A percentile compares a stretch with the other conserved stretches of the same genome.
phyloP scores from a whole-genome alignment of 768 basidiomycete species.

The Paxillus rubicundulus region DNA sequence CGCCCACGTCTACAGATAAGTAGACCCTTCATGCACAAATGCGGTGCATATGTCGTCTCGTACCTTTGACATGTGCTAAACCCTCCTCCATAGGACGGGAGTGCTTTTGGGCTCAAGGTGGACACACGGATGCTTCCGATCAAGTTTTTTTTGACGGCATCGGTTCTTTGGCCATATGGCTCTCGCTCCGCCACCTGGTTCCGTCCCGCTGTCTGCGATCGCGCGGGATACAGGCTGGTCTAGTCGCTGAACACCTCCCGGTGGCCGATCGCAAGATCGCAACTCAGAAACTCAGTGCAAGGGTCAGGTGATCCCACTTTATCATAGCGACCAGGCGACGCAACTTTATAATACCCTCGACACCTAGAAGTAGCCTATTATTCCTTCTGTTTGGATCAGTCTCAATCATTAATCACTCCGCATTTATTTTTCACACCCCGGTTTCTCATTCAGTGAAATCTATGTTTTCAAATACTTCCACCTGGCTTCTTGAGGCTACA shows the following conservation, averaged over 20 bases:
- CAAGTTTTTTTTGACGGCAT: slow-evolving; percentile 26
- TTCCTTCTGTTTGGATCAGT: slow-evolving; percentile 17
- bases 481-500: slow-evolving; percentile 26
- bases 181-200: slow-evolving; percentile 24
- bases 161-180: slow-evolving; percentile 25
- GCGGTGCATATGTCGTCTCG: slow-evolving; percentile 15
- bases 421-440: slow-evolving; percentile 21
- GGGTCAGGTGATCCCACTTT: slow-evolving; percentile 2
- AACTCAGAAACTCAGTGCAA: slow-evolving; percentile 10
- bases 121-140: slow-evolving; percentile 25
- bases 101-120: neutral
- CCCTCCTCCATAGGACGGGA: slow-evolving; percentile 16
- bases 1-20: slow-evolving; percentile 13
- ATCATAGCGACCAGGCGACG: slow-evolving; percentile 4
- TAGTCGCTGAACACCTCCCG: slow-evolving; percentile 16
- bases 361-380: slow-evolving; percentile 19
- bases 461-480: slow-evolving; percentile 10
- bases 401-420: slow-evolving; percentile 20
- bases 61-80: slow-evolving; percentile 17
- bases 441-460: slow-evolving; percentile 5
- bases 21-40: slow-evolving; percentile 18
- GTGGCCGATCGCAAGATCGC: slow-evolving; percentile 12
- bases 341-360: slow-evolving; percentile 6
- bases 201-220: slow-evolving; percentile 27
- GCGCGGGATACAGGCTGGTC: slow-evolving; percentile 26